Percentiles rank a stretch among this genome's conserved stretches.
Conservation (phyloP, 441 rosid species). For the Gossypium aridum region DNA sequence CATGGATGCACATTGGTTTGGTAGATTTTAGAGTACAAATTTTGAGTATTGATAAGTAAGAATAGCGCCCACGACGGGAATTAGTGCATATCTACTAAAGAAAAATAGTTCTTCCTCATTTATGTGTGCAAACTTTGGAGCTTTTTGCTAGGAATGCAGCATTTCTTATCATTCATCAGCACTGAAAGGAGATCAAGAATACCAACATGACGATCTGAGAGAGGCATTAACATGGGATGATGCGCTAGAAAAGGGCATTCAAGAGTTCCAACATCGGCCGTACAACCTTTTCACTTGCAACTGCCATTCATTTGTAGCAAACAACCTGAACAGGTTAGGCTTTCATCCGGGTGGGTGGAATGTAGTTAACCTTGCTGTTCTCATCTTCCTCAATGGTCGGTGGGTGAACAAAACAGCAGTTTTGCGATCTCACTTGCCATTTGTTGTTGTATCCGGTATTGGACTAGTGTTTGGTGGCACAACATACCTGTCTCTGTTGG, state of each 20-base stretch:
- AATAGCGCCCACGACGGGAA: neutral
- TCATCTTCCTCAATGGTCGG: constrained; percentile 45
- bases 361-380: constrained; percentile 52
- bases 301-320: constrained; percentile 70
- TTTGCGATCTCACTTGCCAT: constrained; percentile 39
- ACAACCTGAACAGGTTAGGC: constrained; percentile 59
- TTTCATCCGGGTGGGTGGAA: constrained; percentile 58
- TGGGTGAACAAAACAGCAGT: constrained; percentile 51
- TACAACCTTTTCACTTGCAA: constrained; percentile 67
- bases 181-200: constrained; percentile 27
- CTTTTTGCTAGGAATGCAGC: constrained; percentile 37
- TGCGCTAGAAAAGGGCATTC: constrained; percentile 45
- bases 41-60: neutral
- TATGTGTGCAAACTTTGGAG: neutral
- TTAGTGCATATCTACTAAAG: too few relatives aligned
- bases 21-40: neutral
- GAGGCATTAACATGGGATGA: constrained; percentile 49
- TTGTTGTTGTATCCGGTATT: constrained; percentile 26
- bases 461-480: constrained; percentile 51
- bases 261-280: constrained; percentile 53
- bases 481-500: constrained; percentile 35
- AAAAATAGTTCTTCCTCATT: neutral
- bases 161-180: constrained; percentile 23
- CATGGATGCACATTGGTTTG: neutral
- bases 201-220: constrained; percentile 22